Percentiles rank a stretch among this genome's conserved stretches.
These are phyloP conservation scores for Colletotrichum orbiculare DNA, from an alignment of 2,329 filamentous ascomycete genomes.

Conservation along the genomic window DNA sequence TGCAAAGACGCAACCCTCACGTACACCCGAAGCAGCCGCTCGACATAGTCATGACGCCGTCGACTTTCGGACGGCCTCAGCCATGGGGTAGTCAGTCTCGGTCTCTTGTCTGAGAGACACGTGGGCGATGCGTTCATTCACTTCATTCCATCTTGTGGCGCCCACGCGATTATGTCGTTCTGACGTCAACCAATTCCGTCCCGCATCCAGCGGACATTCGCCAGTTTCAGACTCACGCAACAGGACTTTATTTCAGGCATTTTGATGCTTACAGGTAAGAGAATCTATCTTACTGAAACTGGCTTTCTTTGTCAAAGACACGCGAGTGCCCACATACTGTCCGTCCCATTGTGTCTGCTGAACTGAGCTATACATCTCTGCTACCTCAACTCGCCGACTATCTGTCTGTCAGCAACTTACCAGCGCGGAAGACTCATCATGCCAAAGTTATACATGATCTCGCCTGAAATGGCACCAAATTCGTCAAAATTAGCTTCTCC, in stretches of 20 bases:
- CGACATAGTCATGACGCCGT: constrained; percentile 8
- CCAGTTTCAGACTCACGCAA: too few relatives aligned
- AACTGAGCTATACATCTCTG: too few relatives aligned
- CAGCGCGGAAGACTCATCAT: too few relatives aligned
- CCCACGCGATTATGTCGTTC: neutral
- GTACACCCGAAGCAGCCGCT: neutral
- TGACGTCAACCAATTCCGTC: constrained; percentile 18
- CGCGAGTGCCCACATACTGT: neutral
- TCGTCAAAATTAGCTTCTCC: too few relatives aligned
- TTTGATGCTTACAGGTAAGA: neutral
- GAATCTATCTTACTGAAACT: neutral
- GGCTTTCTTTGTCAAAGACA: neutral
- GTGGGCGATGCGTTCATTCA: neutral
- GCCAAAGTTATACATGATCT: too few relatives aligned
- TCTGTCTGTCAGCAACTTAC: too few relatives aligned
- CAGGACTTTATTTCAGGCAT: too few relatives aligned
- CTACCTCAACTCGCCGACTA: too few relatives aligned
- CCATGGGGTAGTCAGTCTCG: neutral
- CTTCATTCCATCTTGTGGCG: neutral
- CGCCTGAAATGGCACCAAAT: too few relatives aligned
- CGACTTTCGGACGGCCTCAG: neutral
- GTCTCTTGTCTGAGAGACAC: neutral
- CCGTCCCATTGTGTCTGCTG: neutral
- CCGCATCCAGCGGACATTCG: too few relatives aligned
- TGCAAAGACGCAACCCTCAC: neutral